phyloP scores from a whole-genome alignment of 352 stramenopile genomes.

The Phytophthora sp. region DNA sequence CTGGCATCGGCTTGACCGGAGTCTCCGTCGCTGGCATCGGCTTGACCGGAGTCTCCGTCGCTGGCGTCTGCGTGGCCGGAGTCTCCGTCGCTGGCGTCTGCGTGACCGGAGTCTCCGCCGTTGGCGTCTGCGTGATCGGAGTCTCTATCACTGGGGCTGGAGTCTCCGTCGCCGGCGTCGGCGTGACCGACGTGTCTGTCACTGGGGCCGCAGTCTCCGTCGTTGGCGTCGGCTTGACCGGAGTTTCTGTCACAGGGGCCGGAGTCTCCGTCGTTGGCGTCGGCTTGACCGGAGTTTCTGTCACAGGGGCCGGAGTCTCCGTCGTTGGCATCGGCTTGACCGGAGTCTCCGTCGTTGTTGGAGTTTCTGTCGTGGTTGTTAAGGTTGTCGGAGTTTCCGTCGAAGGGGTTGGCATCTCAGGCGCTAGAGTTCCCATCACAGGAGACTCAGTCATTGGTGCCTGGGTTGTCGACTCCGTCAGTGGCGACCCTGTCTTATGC shows the following conservation, averaged over 20 bases:
- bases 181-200: too few species aligned
- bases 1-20: not conserved
- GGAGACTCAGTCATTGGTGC: constrained; percentile 4
- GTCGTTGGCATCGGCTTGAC: not conserved
- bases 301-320: constrained; percentile 4
- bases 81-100: not conserved
- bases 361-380: not conserved
- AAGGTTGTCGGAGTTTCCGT: constrained; percentile 5
- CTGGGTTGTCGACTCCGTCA: constrained; percentile 9
- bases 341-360: constrained; percentile 1
- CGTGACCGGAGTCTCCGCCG: not conserved
- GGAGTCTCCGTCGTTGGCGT: not conserved
- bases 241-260: too few species aligned
- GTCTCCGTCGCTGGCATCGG: not conserved
- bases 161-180: not conserved
- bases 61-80: not conserved
- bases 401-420: not conserved
- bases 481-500: too few species aligned
- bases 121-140: not conserved
- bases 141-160: constrained; percentile 1
- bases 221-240: too few species aligned
- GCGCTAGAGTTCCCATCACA: not conserved
- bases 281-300: not conserved
- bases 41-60: constrained; percentile 1
- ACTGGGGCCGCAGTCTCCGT: too few species aligned